Evolutionary conservation across 805 yeast species (phyloP).

Genomic region (Myxozyma geophila): DNA sequence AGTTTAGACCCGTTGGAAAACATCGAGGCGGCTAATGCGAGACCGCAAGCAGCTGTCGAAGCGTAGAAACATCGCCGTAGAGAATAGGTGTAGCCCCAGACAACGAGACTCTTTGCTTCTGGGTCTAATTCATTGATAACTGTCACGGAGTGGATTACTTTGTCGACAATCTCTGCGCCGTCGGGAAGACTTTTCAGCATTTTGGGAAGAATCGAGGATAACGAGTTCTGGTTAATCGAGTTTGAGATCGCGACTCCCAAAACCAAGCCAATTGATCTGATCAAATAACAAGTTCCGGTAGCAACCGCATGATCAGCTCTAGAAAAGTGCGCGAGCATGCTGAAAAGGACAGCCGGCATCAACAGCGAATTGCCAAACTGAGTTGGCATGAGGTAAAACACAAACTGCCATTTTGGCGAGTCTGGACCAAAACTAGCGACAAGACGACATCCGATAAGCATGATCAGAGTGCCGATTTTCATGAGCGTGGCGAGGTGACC

Average conservation of each 20-base stretch:
- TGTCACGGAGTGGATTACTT: constrained; percentile 58
- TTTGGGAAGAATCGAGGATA: constrained; percentile 45
- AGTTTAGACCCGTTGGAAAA: constrained; percentile 24
- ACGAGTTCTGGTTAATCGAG: constrained; percentile 62
- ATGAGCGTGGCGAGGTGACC: constrained; percentile 64
- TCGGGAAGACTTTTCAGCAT: constrained; percentile 40
- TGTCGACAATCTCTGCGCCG: constrained; percentile 41
- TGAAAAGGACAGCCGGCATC: constrained; percentile 71
- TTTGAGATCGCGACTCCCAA: constrained; percentile 74
- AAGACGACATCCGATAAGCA: constrained; percentile 55
- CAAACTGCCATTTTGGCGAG: constrained; percentile 48
- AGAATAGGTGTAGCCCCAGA: constrained; percentile 54
- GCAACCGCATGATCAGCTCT: constrained; percentile 75
- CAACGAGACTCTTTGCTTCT: constrained; percentile 49
- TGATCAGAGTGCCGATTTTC: constrained; percentile 49
- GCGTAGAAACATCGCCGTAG: constrained; percentile 54
- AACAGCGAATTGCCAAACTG: constrained; percentile 70
- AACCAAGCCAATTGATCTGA: constrained; percentile 85
- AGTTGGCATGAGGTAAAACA: constrained; percentile 54
- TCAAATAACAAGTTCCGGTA: constrained; percentile 86
- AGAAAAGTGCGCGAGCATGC: constrained; percentile 77
- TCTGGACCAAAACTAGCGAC: constrained; percentile 40
- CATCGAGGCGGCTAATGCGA: constrained; percentile 29
- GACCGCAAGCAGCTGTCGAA: constrained; percentile 24
- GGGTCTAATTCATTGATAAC: constrained; percentile 56